A percentile compares a stretch with the other conserved stretches of the same genome.
phyloP scores from a whole-genome alignment of 1,284 basidiomycete species.

The Earliella scabrosa region DNA sequence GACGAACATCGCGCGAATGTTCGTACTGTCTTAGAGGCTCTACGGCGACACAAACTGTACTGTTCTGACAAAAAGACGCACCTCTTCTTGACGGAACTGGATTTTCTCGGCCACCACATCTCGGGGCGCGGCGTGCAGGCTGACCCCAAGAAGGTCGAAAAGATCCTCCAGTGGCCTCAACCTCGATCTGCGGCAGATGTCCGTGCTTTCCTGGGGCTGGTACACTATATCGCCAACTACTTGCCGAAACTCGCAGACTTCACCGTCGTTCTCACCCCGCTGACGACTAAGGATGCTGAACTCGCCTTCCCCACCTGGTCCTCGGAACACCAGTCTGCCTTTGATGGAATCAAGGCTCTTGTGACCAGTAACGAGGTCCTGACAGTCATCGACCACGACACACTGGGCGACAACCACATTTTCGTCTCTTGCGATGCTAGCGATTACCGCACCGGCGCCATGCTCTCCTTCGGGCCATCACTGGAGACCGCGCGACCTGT shows the following conservation, averaged over 20 bases:
- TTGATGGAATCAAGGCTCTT: conserved; percentile 42
- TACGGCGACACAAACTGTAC: conserved; percentile 29
- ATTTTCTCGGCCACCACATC: conserved; percentile 34
- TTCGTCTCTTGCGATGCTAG: conserved; percentile 34
- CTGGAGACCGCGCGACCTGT: neutral
- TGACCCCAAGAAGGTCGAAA: conserved; percentile 36
- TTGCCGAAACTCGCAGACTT: conserved; percentile 39
- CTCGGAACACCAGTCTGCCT: conserved; percentile 35
- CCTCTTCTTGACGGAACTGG: conserved; percentile 22
- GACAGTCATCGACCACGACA: neutral
- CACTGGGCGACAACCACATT: conserved; percentile 11
- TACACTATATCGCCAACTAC: conserved; percentile 40
- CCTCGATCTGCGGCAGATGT: conserved; percentile 36
- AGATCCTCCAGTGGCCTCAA: conserved; percentile 39
- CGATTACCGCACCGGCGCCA: conserved; percentile 28
- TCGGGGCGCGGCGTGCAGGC: conserved; percentile 20
- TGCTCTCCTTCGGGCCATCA: conserved; percentile 25
- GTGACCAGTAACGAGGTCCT: neutral
- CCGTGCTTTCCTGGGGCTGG: conserved; percentile 40
- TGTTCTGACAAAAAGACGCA: conserved; percentile 8
- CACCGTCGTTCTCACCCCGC: conserved; percentile 30
- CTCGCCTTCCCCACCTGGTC: neutral
- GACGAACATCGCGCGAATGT: neutral
- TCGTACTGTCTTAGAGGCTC: conserved; percentile 7
- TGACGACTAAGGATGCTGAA: neutral